These are phyloP conservation scores for Apium graveolens DNA, from an alignment of 129 eudicot species.

Conservation along the genomic window DNA sequence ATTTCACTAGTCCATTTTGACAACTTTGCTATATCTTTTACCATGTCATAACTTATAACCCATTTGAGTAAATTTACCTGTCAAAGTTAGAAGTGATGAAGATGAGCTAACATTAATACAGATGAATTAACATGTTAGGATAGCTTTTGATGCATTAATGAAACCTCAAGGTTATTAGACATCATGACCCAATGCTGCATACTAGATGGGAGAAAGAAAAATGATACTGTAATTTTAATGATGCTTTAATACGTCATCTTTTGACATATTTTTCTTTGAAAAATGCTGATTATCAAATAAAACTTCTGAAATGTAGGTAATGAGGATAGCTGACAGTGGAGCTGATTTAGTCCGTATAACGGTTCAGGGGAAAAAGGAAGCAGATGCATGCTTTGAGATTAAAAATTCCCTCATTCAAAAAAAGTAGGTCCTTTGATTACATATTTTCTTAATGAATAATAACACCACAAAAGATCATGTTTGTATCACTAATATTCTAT, in stretches of 20 bases:
- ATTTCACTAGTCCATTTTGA: not conserved
- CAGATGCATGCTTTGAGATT: constrained; percentile 94
- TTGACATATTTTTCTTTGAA: not conserved
- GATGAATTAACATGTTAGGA: too few relatives aligned
- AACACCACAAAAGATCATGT: not conserved
- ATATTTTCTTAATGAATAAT: not conserved
- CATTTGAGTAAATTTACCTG: not conserved
- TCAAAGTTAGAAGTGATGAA: not conserved
- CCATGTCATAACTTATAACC: too few relatives aligned
- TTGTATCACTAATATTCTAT: constrained; percentile 13
- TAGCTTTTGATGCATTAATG: not conserved
- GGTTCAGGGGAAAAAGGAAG: constrained; percentile 91
- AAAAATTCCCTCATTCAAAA: constrained; percentile 86
- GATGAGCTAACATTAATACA: not conserved
- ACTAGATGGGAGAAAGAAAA: not conserved
- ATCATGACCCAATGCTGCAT: not conserved
- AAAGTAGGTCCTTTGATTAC: constrained; percentile 45
- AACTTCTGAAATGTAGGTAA: constrained; percentile 50
- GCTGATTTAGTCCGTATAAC: constrained; percentile 95
- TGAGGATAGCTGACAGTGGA: constrained; percentile 93
- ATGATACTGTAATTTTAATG: not conserved
- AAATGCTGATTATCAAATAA: constrained; percentile 14
- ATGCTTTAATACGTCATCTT: not conserved
- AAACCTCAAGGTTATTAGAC: not conserved
- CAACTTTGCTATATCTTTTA: not conserved